Evolutionary conservation across 1,284 basidiomycete species (phyloP).

Genomic region (Rhodotorula sp.): DNA sequence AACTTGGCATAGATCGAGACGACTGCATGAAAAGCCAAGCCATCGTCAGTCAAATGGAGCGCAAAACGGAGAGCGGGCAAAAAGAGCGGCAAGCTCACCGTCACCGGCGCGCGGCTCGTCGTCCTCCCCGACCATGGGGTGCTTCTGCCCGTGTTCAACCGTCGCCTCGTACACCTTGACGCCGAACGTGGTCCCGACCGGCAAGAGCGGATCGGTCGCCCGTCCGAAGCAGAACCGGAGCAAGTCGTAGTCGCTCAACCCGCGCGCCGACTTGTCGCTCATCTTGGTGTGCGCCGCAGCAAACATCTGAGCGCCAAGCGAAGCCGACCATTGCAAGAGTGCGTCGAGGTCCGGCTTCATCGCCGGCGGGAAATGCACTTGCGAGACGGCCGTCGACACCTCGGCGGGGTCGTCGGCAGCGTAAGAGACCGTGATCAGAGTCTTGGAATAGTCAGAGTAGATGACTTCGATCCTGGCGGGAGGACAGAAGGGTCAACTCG

Average conservation of each 20-base stretch:
- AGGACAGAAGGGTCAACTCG: too few relatives aligned
- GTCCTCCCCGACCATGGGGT: not conserved
- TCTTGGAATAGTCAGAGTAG: conserved; percentile 21
- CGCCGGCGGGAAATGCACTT: conserved; percentile 3
- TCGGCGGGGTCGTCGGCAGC: conserved; percentile 16
- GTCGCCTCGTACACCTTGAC: conserved; percentile 22
- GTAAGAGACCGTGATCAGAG: conserved; percentile 17
- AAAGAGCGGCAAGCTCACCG: conserved; percentile 11
- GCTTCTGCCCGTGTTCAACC: conserved; percentile 18
- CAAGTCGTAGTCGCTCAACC: conserved; percentile 42
- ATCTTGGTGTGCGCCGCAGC: conserved; percentile 63
- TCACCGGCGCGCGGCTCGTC: conserved; percentile 37
- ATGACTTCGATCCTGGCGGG: conserved; percentile 20
- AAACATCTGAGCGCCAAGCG: conserved; percentile 70
- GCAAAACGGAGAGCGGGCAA: not conserved
- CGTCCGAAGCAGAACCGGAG: conserved; percentile 36
- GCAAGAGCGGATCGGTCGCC: conserved; percentile 25
- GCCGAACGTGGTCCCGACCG: conserved; percentile 18
- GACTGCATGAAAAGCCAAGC: conserved; percentile 6
- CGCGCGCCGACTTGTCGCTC: conserved; percentile 63
- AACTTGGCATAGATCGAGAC: conserved; percentile 67
- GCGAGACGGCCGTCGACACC: conserved; percentile 16
- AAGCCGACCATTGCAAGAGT: conserved; percentile 56
- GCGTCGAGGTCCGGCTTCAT: conserved; percentile 5
- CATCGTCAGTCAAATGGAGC: not conserved